Base-by-base conservation (phyloP, 2,329 filamentous ascomycete species). In the Fusarium sp. region DNA sequence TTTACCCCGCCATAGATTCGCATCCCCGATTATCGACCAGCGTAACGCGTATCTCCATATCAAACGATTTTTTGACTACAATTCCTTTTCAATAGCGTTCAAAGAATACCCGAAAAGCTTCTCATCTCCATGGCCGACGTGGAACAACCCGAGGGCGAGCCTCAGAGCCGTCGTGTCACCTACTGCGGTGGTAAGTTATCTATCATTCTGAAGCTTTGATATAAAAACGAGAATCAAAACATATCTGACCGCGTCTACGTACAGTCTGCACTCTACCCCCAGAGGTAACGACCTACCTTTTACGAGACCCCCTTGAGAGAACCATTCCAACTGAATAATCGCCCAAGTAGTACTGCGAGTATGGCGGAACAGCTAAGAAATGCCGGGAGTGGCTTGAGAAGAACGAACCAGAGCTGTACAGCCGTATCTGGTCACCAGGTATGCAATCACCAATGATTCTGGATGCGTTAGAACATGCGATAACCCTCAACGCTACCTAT, bases 311-410 rank as follows among this genome's bases (percentile, higher is more conserved):
- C 24, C 34, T 44, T 51, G 34, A 61, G 53, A 64, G 44, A 51
- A 29, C 50, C 64, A 22, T 60, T 53, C 52, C 58, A 70, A 66
- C 73, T 75, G 63, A 77, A 72, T 72, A 54, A 75, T 64, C 58
- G 56, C 66, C 63, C 66, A 77, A 81, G 73, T 83, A 98, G 96
- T 99, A 98, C 84, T 99, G 96, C 86, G 96, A 99, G 84, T 98
- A 98, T 82, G 96, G 96, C 78, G 95, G 95, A 72, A 98, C 95
- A 42, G 91, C 92, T 25, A 97, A 94, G 83, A 99, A 98, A 84
- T 99, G 96, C 84, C 92, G 95, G 81, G 95, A 98, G 81, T 99
- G 96, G 96, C 90, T 99, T 22, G 85, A 93, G 77, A 88, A 90
- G 71, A 87, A 90, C 72, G 87, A 97, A 75, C 88, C 90, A 5